Conservation (phyloP, 2,329 filamentous ascomycete species). For the Neopestalotiopsis clavispora region DNA sequence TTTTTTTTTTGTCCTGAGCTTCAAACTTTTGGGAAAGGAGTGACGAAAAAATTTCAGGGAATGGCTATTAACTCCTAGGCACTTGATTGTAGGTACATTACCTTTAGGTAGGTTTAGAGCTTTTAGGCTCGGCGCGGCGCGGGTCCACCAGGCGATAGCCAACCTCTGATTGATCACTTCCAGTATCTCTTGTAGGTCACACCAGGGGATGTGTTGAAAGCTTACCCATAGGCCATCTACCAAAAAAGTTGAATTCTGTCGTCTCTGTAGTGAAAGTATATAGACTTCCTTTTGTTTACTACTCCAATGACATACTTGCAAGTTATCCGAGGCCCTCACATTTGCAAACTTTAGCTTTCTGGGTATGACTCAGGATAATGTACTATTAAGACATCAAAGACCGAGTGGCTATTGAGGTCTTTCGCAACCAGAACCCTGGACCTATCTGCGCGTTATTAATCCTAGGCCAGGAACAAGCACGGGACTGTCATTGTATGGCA, state of each 20-base stretch:
- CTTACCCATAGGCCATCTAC: background rate
- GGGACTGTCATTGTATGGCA: background rate
- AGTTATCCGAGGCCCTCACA: background rate
- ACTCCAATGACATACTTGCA: background rate
- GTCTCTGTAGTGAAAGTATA: background rate
- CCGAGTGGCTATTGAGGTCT: background rate
- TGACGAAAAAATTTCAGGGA: constrained; percentile 17
- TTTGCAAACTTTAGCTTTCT: background rate
- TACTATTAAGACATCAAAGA: background rate
- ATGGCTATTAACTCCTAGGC: background rate
- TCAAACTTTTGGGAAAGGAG: constrained; percentile 8
- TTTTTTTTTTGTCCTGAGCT: constrained; percentile 2
- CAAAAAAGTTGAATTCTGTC: background rate
- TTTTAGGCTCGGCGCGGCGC: background rate
- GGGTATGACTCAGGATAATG: background rate
- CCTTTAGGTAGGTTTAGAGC: background rate
- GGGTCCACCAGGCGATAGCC: background rate
- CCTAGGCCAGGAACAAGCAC: background rate
- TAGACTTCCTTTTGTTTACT: background rate
- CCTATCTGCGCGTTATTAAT: background rate
- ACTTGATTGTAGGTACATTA: background rate
- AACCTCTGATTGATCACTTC: background rate
- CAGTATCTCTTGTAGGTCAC: background rate
- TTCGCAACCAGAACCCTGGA: background rate
- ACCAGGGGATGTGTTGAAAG: background rate